Evolutionary conservation across 805 yeast genomes (phyloP), one percentile per base, ranked within the genome.

Genomic region (Kazachstania bromeliacearum): DNA sequence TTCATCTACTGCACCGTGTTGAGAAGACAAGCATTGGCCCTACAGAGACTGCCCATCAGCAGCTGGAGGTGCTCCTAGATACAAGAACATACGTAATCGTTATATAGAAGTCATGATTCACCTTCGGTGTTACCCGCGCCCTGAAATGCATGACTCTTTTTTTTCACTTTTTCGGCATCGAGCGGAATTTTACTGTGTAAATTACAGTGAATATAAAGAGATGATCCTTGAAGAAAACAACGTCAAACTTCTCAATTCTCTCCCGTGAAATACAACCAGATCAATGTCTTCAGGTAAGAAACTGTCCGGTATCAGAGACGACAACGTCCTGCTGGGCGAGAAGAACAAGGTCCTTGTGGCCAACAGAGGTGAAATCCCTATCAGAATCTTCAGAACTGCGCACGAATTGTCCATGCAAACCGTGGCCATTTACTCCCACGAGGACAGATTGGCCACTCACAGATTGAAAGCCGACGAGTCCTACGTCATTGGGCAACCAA

Each of bases 321-420:
- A 51, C 36, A 50, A 52, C 43, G 47, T 48, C 41, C 50, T 67
- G 8, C 43, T 64, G 37, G 69, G 70, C 27, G 55, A 58, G 36
- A 55, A 62, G 35, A 63, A 61, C 60, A 77, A 77, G 67, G 73
- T 82, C 55, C 66, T 83, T 44, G 92, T 83, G 28, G 89, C 89
- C 46, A 81, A 80, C 66, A 68, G 92, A 66, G 92, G 89, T 51
- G 89, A 82, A 61, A 81, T 81, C 50, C 89, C 89, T 30, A 79
- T 80, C 54, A 66, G 92, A 64, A 88, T 89, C 59, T 89, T 89
- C 66, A 76, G 98, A 66, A 80, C 96, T 25, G 98, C 98, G 42
- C 98, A 92, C 65, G 98, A 89, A 64, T 70, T 89, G 55, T 82
- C 95, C 16, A 85, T 92, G 95, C 87, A 84, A 55, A 88, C 98